Conservation (phyloP, 371 early-diverging fungal genomes). For the Syncephalastrum contaminatum region DNA sequence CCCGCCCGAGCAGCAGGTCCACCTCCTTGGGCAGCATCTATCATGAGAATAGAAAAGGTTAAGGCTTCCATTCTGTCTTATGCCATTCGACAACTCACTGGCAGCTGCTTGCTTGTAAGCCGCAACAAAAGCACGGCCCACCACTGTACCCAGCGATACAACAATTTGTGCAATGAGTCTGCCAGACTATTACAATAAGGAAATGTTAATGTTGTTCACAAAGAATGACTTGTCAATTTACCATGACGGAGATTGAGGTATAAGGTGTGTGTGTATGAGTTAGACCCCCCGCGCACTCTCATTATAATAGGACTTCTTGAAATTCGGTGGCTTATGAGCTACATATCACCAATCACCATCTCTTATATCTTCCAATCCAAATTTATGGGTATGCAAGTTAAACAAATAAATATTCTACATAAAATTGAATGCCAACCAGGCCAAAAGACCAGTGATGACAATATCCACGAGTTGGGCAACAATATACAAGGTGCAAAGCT, state of each 20-base stretch:
- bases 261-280: too few species aligned
- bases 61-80: neutral
- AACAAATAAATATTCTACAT: slow-evolving; percentile 13
- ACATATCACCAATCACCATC: too few species aligned
- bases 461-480: slow-evolving; percentile 62
- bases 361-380: too few species aligned
- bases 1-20: slow-evolving; percentile 48
- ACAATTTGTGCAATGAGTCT: slow-evolving; percentile 86
- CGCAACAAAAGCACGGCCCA: slow-evolving; percentile 91
- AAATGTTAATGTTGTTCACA: too few species aligned
- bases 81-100: slow-evolving; percentile 58
- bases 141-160: slow-evolving; percentile 80
- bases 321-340: too few species aligned
- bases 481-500: slow-evolving; percentile 52
- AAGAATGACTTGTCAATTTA: too few species aligned
- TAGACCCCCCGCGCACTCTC: too few species aligned
- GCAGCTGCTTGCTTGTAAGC: slow-evolving; percentile 92
- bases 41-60: neutral
- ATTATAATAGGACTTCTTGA: too few species aligned
- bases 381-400: neutral
- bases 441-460: slow-evolving; percentile 47
- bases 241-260: too few species aligned
- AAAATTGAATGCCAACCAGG: slow-evolving; percentile 55
- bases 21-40: slow-evolving; percentile 50
- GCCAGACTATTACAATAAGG: slow-evolving; percentile 41